Base-by-base conservation (phyloP, 169 alveolate species). In the Cryptosporidium felis region DNA sequence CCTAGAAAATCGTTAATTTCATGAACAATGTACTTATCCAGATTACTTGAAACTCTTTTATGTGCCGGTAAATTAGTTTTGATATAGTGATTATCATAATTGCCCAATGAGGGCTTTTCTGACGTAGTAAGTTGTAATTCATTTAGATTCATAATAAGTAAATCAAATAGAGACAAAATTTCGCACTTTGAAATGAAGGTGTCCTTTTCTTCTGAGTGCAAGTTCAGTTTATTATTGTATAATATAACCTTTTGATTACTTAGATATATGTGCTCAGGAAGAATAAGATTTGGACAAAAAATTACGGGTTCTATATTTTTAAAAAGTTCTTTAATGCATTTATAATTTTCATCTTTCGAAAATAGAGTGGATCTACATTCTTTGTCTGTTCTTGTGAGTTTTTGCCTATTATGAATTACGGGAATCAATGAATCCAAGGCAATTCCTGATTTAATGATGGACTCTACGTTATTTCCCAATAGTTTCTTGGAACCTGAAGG, bases 1-100 rank as follows among this genome's bases (percentile, higher is more conserved):
- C 63, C 63, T 28, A 56, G 14, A 28, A 56, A 56, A 23, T 28
- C 32, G 8, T 56, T 56, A 56, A 56, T 56, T 14, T 56, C 63
- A 6, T 56, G 63, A 26, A 56, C 32, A 56, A 56, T 56, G 23
- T 56, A 56, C 42, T 23, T 56, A 26, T 56, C 63, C 26, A 56
- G 26, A 56, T 0, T 56, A 28, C 23, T 5, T 28, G 44, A 30
- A 2, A 30, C 63, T 28, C 6, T 26, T 3, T 40, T 40, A 56
- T 38, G n/a, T 56, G 40, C 5, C 21, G 63, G 32, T 28, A 5
- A 26, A 6, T 56, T 12, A 12, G 26, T 26, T 12, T 6, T 56
- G 0, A 56, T 5, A 16, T n/a, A 18, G 32, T 38, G 9, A 56
- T 26, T 5, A n/a, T n/a, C n/a, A n/a, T n/a, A n/a, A n/a, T n/a